These are phyloP conservation scores for Sonneratia alba DNA, from an alignment of 345 rosid species.

Conservation along the genomic window DNA sequence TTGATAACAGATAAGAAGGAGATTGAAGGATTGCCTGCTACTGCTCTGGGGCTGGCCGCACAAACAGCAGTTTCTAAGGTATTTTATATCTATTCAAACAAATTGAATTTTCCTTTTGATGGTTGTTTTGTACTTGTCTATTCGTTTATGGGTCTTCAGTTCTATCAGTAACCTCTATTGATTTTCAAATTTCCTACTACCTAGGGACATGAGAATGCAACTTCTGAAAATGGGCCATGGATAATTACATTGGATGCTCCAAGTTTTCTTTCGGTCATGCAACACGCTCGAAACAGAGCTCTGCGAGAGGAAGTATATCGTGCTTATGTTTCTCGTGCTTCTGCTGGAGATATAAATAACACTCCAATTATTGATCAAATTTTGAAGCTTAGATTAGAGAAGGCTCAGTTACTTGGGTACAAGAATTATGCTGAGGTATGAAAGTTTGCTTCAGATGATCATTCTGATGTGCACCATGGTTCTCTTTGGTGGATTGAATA, in stretches of 20 bases:
- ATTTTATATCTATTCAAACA: constrained; percentile 5
- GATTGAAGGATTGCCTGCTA: constrained; percentile 85
- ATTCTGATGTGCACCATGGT: background rate
- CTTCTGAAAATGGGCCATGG: constrained; percentile 87
- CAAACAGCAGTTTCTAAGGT: constrained; percentile 90
- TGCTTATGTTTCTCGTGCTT: constrained; percentile 61
- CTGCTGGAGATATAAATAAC: constrained; percentile 73
- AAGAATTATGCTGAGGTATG: constrained; percentile 83
- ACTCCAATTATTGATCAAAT: constrained; percentile 60
- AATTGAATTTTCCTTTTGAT: background rate
- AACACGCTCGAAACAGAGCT: constrained; percentile 69
- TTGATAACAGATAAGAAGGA: constrained; percentile 67
- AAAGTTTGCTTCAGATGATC: background rate
- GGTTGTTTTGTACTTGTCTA: background rate
- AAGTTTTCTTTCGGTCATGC: constrained; percentile 72
- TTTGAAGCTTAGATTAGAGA: constrained; percentile 65
- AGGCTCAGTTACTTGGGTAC: constrained; percentile 71
- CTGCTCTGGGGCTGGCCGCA: constrained; percentile 83
- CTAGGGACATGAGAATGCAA: constrained; percentile 76
- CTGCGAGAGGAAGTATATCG: constrained; percentile 81
- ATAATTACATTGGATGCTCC: constrained; percentile 74
- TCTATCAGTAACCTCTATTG: background rate
- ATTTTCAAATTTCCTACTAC: constrained; percentile 11
- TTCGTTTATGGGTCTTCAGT: background rate
- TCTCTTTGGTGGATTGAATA: background rate